Base-by-base conservation (phyloP, 257 asterid genomes). In the Nicotiana benthamiana region DNA sequence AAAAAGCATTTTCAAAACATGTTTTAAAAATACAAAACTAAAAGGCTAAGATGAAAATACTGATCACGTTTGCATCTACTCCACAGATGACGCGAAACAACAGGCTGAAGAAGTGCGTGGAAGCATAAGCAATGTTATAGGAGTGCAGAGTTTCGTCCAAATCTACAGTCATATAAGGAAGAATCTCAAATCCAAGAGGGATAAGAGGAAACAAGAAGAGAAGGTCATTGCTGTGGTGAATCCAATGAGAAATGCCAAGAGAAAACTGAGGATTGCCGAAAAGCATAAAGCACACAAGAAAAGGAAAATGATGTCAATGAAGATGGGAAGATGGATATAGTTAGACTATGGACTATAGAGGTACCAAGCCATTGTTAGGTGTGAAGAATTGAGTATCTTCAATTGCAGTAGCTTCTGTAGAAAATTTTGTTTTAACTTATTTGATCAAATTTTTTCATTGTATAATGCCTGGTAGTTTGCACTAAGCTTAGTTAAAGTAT, bases 191-290 rank as follows among this genome's bases (percentile, higher is more conserved):
- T 86, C 65, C 59, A 94, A 90, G 89, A 87, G 99, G 74, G 99
- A 96, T 27, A 92, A 94, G 89, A 89, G 99, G 91, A 92, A 91
- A 83, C 93, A 85, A n/a, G 97, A 84, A 82, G 96, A 89, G 53
- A 94, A 91, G 88, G 82, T 90, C 4, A 91, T 91, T 93, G 97
- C 98, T 22, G 99, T 94, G 24, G 95, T 92, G 11, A 90, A 96
- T 86, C 99, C 98, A 7, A 57, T 57, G 75, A 87, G 96, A 78
- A 94, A 92, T 22, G 99, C 99, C 60, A 94, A 96, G 93, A 90
- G 99, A 85, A 96, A 96, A 84, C 88, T 91, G 54, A 90, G 93
- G 83, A 80, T 85, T 11, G 94, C 98, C 22, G 94, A 87, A 17
- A 96, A 94, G 90, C 92, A 92, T 76, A 88, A 82, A 61, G 93